Evolutionary conservation across 257 asterid species (phyloP), one percentile per base, ranked within the genome.

Genomic region (Gynochthodes officinalis): DNA sequence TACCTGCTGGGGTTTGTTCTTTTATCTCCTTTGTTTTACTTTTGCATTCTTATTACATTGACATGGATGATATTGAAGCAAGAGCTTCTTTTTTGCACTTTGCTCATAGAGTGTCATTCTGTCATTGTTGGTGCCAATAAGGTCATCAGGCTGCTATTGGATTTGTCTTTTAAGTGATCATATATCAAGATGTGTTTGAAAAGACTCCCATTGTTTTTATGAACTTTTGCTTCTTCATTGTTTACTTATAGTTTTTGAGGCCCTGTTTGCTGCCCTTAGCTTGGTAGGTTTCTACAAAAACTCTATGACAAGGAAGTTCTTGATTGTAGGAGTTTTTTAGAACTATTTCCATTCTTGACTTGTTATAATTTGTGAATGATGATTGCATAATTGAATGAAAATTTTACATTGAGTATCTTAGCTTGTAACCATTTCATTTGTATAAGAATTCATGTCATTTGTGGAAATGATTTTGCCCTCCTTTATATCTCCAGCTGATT

Each of bases 1-100:
- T 91, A 71, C 97, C 98, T 52, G 76, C 87, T 44, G 98, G 97
- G 90, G 98, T 93, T 59, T 7, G 93, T 82, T 77, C 44, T 61
- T 73, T 75, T 40, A 57, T 73, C 60, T 73, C 46, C 76, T 67
- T 65, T 73, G 50, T 79, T 49, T 65, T 54, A 57, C 25, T 35
- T 40, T 43, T 70, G 57, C 12, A n/a, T 33, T 27, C 27, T 63
- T 23, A 39, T 23, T 46, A 40, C 46, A 13, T 57, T 33, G 40
- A 15, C 50, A 75, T 23, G 5, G 25, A 15, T 35, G 42, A 42
- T 30, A 4, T 19, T 43, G 46, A 72, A 49, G 46, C 55, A 13
- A 13, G 11, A 18, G 32, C 44, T 76, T 48, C 74, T 4, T 18
- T 49, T 25, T 12, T 23, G 13, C 33, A 5, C 52, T 52, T 21